Base-by-base conservation (phyloP, 2,329 filamentous ascomycete genomes). In the Cladorrhinum sp. region DNA sequence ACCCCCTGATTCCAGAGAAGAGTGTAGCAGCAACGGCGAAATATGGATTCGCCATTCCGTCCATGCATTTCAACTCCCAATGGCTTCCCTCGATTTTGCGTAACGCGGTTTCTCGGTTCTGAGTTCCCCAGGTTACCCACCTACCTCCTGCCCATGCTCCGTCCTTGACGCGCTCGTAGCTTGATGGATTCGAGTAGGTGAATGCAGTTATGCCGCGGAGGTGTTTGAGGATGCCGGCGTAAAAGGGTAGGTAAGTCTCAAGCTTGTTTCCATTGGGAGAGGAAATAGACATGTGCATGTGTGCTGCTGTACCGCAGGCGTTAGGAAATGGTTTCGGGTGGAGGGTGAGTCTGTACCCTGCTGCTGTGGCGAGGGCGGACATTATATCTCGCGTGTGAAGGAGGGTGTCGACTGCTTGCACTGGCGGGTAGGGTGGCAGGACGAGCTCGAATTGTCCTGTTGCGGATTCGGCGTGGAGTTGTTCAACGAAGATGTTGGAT, bases 21-120 rank as follows among this genome's bases (percentile, higher is more conserved):
- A 92, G 69, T 0, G 92, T 70, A 0, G 84, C 86, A 0, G 82
- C 80, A 18, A 90, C 72, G 0, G 84, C 88, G 1, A 96, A 73
- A 70, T 95, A 96, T 58, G 87, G 84, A 70, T 96, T 96, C 2
- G 90, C 89, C 18, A 92, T 74, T 0, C 91, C 91, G 69, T 96
- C 91, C n/a, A 94, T 70, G 58, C 83, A 85, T 69, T 91, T 88
- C 21, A 96, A 67, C 74, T 96, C 91, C 88, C 90, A 96, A 69
- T 91, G 87, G 20, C 84, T 86, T 2, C 73, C 76, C 2, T 77
- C 76, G 53, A 92, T 82, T 71, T 88, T 87, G 12, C 91, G 83
- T 9, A 96, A 77, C 0, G 91, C 88, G 3, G 85, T 80, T 76
- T 94, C 90, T 18, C 89, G 85, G 72, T 95, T 95, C 74, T 95